Base-by-base conservation (phyloP, 805 yeast species). In the Ogataea pini region DNA sequence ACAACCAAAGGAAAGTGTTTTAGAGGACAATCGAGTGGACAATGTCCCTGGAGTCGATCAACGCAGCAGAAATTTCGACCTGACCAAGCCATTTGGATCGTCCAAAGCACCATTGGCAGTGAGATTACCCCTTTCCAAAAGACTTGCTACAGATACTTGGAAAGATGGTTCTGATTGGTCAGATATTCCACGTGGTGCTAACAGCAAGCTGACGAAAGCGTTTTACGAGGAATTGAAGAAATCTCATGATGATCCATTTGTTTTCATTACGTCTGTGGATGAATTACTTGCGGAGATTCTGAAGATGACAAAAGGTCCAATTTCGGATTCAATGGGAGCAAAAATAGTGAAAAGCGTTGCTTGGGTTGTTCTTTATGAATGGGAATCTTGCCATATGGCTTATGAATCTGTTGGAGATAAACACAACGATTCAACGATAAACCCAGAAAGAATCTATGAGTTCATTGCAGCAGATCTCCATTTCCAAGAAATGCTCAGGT, bases 111-210 rank as follows among this genome's bases (percentile, higher is more conserved):
- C 69, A 10, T 52, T 60, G 3, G 75, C 77, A 1, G 64, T 69
- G 1, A 59, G 78, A 51, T 61, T 73, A 3, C 50, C 59, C 8
- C 52, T 58, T 2, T 60, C 67, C 1, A 53, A 55, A 12, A 54
- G 52, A 3, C 66, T 78, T 32, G 81, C 78, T 42, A 77, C 79
- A 61, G 88, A 82, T 60, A 75, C 78, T 22, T 28, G 31, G 31
- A 62, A 72, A 39, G 89, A 88, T 0, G 70, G 79, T 29, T 70
- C 79, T 31, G 90, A 85, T 65, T 83, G 90, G 88, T 68, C 89
- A 56, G 90, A 84, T 62, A 71, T 83, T 10, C 85, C 87, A 2
- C 68, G 89, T 42, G 87, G 80, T 2, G 70, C 70, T 1, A 85
- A 85, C 59, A 63, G 67, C 10, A 64, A 67, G 31, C 68, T 71